Evolutionary conservation across 495 filamentous ascomycete species (phyloP), one percentile per base, ranked within the genome.

Genomic region (Chaetomium fimeti): DNA sequence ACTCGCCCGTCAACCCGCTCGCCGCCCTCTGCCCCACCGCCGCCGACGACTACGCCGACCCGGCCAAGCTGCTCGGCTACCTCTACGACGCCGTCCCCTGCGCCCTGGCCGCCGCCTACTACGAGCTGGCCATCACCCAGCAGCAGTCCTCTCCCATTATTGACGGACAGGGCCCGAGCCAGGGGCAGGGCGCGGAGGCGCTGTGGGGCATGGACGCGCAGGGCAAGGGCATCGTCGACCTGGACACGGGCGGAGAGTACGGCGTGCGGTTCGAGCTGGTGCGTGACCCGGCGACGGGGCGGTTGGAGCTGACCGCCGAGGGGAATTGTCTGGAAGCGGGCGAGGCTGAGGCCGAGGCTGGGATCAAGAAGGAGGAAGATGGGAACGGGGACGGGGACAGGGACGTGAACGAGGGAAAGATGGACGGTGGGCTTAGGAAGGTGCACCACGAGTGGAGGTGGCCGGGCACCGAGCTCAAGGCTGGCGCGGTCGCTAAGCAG

Each of bases 51-150:
- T 74, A 74, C 49, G 51, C 66, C 47, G 57, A 52, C 29, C 27
- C 65, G 18, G 48, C 56, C 9, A 20, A 61, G 24, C 63, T 72
- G 5, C 61, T 75, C 24, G 43, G 45, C 45, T 75, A 74, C 49
- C 48, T 75, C 40, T 16, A 63, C 27, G 40, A 49, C 13, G 66
- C 72, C n/a, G 63, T 75, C 3, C 68, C 74, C 12, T 57, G 66
- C 32, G 74, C 70, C 9, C 49, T 75, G 27, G 53, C 70, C 0
- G 57, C 64, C 36, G 60, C 60, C 1, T 58, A 69, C 53, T 72
- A 54, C 24, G 29, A 54, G 47, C 24, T 52, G 2, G 40, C 63
- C 6, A 15, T 66, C 53, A 28, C 29, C 9, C 38, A 16, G 45
- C 18, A 32, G 16, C n/a, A 38, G 2, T 3, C 55, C 29, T 15